phyloP scores from a whole-genome alignment of 2,329 filamentous ascomycete species.

The Fusarium fracticaudum region DNA sequence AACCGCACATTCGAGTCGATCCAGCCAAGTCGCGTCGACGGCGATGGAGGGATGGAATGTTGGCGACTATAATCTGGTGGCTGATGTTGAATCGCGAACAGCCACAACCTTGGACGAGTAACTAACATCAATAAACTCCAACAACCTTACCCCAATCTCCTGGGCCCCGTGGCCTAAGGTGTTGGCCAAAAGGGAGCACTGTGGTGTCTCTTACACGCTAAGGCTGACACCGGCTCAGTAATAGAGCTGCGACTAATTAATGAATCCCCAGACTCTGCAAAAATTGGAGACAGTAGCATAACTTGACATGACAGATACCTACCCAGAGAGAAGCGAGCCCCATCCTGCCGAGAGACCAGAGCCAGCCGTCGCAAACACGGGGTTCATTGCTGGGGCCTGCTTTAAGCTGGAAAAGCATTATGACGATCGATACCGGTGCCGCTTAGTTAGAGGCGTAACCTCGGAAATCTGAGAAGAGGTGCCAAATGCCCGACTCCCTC shows the following conservation, averaged over 20 bases:
- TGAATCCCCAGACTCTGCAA: conserved; percentile 35
- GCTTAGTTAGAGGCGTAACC: conserved; percentile 18
- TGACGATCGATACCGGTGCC: conserved; percentile 32
- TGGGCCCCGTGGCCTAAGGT: conserved; percentile 29
- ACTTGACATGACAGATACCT: conserved; percentile 22
- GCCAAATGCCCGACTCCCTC: conserved; percentile 8
- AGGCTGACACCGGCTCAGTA: conserved; percentile 28
- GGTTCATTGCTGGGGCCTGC: conserved; percentile 18
- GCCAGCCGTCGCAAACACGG: conserved; percentile 41
- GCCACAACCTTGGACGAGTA: background rate
- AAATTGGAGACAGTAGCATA: conserved; percentile 14
- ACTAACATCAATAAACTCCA: conserved; percentile 28
- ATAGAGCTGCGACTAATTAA: conserved; percentile 22
- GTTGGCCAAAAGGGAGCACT: conserved; percentile 25
- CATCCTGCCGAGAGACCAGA: conserved; percentile 23
- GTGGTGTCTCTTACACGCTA: conserved; percentile 15
- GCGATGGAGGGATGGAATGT: conserved; percentile 29
- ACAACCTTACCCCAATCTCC: conserved; percentile 40
- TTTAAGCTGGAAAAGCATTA: conserved; percentile 26
- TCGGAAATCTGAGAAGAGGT: conserved; percentile 6
- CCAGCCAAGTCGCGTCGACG: background rate
- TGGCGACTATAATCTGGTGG: conserved; percentile 25
- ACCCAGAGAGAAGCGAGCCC: background rate
- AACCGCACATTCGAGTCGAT: background rate
- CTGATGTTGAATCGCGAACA: conserved; percentile 27